Conservation (phyloP, 1,139 yeast genomes). For the Saccharomyces hybrid region DNA sequence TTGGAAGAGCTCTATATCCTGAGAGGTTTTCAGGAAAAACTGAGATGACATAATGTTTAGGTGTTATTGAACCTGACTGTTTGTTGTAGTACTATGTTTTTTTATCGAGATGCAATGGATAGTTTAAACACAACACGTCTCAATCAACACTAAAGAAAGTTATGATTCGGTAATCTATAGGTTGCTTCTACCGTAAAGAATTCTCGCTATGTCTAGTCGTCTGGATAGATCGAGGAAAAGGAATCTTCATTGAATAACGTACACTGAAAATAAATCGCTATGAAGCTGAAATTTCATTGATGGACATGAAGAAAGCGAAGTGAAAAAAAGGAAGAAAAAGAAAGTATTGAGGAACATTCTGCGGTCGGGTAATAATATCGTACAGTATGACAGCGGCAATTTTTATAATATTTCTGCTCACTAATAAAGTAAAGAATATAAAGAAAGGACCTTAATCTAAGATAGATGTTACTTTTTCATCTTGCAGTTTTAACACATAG, state of each 20-base stretch:
- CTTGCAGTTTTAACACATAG: neutral
- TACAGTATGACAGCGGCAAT: neutral
- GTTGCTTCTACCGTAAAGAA: neutral
- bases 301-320: neutral
- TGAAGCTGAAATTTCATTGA: neutral
- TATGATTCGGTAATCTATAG: neutral
- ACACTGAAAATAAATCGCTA: neutral
- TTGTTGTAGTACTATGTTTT: neutral
- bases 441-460: neutral
- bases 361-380: neutral
- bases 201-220: neutral
- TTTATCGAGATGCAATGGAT: neutral
- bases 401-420: neutral
- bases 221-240: neutral
- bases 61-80: neutral
- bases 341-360: neutral
- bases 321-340: neutral
- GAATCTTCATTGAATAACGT: neutral
- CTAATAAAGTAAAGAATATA: neutral
- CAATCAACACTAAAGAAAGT: neutral
- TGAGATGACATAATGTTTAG: conserved; percentile 29
- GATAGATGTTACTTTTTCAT: neutral
- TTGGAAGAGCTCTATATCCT: conserved; percentile 32
- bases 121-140: neutral
- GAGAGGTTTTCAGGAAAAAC: conserved; percentile 30